A percentile compares a stretch with the other conserved stretches of the same genome.
Evolutionary conservation across 2,329 filamentous ascomycete genomes (phyloP).

Genomic region (Sclerotinia minor): DNA sequence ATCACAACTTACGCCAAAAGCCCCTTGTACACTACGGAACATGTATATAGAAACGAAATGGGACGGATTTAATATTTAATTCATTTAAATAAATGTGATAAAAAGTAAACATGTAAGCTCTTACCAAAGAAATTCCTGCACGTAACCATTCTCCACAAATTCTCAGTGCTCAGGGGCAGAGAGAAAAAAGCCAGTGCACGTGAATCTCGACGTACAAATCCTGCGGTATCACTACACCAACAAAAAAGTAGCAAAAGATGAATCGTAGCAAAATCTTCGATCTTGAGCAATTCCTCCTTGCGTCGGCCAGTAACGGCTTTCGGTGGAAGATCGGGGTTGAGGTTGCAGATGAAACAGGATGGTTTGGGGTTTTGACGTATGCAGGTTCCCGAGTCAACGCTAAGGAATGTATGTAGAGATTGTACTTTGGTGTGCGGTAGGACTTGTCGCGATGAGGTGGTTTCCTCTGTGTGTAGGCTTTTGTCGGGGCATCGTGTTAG

Average conservation of each 20-base stretch:
- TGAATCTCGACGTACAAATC: constrained; percentile 16
- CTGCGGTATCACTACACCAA: constrained; percentile 15
- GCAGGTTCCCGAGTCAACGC: constrained; percentile 23
- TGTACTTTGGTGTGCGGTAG: constrained; percentile 1
- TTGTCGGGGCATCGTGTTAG: constrained; percentile 3
- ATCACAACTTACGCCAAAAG: constrained; percentile 12
- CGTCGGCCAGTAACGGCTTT: constrained; percentile 24
- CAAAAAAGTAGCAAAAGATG: constrained; percentile 5
- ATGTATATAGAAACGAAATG: background rate
- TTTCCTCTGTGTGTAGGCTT: constrained; percentile 2
- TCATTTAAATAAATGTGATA: constrained; percentile 3
- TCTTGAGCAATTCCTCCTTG: constrained; percentile 10
- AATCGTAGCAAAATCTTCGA: background rate
- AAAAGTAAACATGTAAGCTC: background rate
- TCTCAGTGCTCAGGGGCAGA: constrained; percentile 9
- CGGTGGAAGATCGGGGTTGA: constrained; percentile 23
- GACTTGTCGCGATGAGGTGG: constrained; percentile 6
- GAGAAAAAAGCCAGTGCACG: constrained; percentile 14
- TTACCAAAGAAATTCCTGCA: constrained; percentile 11
- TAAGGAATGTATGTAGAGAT: constrained; percentile 15
- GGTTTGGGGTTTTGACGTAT: constrained; percentile 25
- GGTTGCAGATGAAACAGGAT: constrained; percentile 17
- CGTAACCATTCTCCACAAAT: constrained; percentile 11
- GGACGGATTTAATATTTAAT: background rate
- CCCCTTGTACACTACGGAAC: background rate